These are phyloP conservation scores for Globisporangium heterothallicum DNA, from an alignment of 352 stramenopile species.

Conservation along the genomic window DNA sequence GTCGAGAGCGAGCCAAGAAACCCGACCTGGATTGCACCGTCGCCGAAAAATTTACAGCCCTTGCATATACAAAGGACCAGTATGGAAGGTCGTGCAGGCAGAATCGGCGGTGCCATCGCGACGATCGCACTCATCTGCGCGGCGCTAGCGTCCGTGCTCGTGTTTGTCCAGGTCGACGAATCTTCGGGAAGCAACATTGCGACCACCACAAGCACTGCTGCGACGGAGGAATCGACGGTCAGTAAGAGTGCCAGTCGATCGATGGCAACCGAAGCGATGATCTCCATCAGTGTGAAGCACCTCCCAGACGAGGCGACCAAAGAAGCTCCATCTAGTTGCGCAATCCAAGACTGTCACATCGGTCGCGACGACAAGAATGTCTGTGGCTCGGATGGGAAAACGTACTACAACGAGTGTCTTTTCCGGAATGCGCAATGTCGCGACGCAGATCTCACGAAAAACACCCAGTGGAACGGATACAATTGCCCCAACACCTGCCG, in stretches of 20 bases:
- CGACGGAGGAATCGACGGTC: too few species aligned
- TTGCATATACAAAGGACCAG: too few species aligned
- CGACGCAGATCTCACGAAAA: constrained; percentile 12
- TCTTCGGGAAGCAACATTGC: not conserved
- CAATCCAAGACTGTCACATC: not conserved
- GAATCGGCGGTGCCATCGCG: not conserved
- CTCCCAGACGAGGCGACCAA: not conserved
- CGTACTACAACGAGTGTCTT: constrained; percentile 25
- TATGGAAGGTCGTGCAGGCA: not conserved
- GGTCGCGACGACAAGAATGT: constrained; percentile 6
- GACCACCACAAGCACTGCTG: too few species aligned
- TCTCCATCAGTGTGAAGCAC: not conserved
- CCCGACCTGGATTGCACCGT: too few species aligned
- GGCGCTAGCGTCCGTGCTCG: not conserved
- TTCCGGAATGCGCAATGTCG: constrained; percentile 25
- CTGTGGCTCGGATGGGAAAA: constrained; percentile 26
- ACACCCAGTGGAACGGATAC: constrained; percentile 23
- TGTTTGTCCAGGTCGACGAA: not conserved
- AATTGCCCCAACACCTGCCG: constrained; percentile 25
- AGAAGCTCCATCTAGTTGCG: not conserved
- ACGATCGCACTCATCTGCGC: not conserved
- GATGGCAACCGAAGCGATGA: not conserved
- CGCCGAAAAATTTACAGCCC: too few species aligned
- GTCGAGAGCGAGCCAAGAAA: too few species aligned
- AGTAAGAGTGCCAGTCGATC: too few species aligned